Conservation (phyloP, 2,329 filamentous ascomycete genomes). For the Microascus cirrosus region DNA sequence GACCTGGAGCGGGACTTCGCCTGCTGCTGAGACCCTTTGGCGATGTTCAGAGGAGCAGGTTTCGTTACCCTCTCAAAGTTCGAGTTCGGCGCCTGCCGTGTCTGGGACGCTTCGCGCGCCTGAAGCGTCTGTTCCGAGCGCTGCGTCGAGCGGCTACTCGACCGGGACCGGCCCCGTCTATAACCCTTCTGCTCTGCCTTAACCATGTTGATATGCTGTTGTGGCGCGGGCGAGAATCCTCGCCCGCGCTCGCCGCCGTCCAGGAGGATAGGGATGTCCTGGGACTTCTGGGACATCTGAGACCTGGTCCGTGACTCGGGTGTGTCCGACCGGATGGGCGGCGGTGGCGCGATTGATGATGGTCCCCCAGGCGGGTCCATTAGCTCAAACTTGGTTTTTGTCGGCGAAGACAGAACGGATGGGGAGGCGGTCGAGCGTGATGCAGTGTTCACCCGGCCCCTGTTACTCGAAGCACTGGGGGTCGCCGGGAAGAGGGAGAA, state of each 20-base stretch:
- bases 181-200: background rate
- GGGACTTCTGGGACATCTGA: conserved; percentile 4
- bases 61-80: background rate
- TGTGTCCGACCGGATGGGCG: background rate
- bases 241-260: background rate
- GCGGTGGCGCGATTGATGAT: background rate
- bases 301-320: conserved; percentile 1
- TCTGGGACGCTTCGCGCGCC: background rate
- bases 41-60: background rate
- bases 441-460: background rate
- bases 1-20: background rate
- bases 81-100: background rate
- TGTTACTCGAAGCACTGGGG: conserved; percentile 8
- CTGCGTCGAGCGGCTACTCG: background rate
- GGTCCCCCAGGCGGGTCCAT: background rate
- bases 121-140: background rate
- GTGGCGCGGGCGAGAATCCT: background rate
- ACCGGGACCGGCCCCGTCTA: background rate
- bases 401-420: conserved; percentile 1
- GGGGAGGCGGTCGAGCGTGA: conserved; percentile 1
- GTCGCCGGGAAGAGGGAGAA: conserved; percentile 33
- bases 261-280: conserved; percentile 3
- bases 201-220: background rate
- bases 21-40: background rate
- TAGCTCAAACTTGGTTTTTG: background rate